A percentile compares a stretch with the other conserved stretches of the same genome.
Conservation (phyloP, 352 stramenopile genomes). For the Pythium folliculosum region DNA sequence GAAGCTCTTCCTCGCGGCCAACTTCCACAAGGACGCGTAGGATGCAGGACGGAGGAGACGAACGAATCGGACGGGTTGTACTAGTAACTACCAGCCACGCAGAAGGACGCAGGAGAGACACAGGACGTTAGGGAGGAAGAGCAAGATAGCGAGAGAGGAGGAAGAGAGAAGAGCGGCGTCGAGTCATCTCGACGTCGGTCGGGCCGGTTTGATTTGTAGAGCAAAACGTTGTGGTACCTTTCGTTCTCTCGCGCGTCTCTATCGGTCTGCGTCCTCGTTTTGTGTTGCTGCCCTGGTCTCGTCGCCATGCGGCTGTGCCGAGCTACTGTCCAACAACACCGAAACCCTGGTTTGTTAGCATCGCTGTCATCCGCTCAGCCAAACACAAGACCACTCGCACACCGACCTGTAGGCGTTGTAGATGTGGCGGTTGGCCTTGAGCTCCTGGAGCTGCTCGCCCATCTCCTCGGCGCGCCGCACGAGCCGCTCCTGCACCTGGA, state of each 20-base stretch:
- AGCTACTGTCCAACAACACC: conserved; percentile 9
- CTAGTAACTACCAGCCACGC: conserved; percentile 18
- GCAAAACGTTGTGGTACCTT: conserved; percentile 11
- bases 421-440: conserved; percentile 64
- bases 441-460: conserved; percentile 45
- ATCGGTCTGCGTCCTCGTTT: neutral
- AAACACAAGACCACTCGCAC: too few species aligned
- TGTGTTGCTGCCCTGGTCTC: neutral
- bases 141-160: neutral
- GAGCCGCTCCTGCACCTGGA: conserved; percentile 64
- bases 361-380: neutral
- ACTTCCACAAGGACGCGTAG: conserved; percentile 86
- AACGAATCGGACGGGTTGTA: conserved; percentile 6
- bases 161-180: too few species aligned
- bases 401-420: conserved; percentile 62
- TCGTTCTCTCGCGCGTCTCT: neutral
- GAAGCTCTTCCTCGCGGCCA: conserved; percentile 90
- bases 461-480: conserved; percentile 49
- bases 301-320: conserved; percentile 3
- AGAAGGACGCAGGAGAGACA: neutral
- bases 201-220: conserved; percentile 12
- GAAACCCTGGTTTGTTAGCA: neutral
- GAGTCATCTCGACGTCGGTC: too few species aligned
- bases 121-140: neutral
- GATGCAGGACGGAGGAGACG: too few species aligned